Conservation (phyloP, 352 stramenopile species). For the Globisporangium uncinulatum region DNA sequence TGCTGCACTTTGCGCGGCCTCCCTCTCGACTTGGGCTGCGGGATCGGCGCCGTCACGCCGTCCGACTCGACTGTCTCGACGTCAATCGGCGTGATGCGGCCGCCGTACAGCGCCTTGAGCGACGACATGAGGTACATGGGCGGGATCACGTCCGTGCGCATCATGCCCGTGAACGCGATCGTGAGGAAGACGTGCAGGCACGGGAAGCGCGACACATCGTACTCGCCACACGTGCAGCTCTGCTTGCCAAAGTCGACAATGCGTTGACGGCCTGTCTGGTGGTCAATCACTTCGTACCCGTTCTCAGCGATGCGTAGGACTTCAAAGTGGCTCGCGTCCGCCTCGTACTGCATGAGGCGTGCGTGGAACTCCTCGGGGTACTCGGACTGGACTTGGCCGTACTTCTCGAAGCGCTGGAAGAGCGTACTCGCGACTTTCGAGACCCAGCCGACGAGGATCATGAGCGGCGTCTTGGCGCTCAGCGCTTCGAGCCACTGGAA, state of each 20-base stretch:
- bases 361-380: conserved; percentile 74
- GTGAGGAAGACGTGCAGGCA: conserved; percentile 78
- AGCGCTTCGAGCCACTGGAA: conserved; percentile 65
- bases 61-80: conserved; percentile 62
- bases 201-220: conserved; percentile 64
- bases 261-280: conserved; percentile 50
- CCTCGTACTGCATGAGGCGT: conserved; percentile 57
- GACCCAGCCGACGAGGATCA: conserved; percentile 78
- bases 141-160: conserved; percentile 67
- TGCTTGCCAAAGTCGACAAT: conserved; percentile 76
- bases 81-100: conserved; percentile 75
- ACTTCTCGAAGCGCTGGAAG: conserved; percentile 70
- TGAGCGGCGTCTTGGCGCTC: conserved; percentile 59
- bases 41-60: conserved; percentile 45
- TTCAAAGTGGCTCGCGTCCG: conserved; percentile 46
- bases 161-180: conserved; percentile 52
- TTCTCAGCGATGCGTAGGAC: conserved; percentile 64
- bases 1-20: conserved; percentile 74
- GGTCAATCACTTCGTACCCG: conserved; percentile 72
- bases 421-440: conserved; percentile 72
- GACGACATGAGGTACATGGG: conserved; percentile 80
- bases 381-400: conserved; percentile 65
- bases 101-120: conserved; percentile 63
- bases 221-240: conserved; percentile 71
- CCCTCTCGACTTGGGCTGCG: conserved; percentile 48